Conservation (phyloP, 2,329 filamentous ascomycete genomes). For the Curvularia sp. region DNA sequence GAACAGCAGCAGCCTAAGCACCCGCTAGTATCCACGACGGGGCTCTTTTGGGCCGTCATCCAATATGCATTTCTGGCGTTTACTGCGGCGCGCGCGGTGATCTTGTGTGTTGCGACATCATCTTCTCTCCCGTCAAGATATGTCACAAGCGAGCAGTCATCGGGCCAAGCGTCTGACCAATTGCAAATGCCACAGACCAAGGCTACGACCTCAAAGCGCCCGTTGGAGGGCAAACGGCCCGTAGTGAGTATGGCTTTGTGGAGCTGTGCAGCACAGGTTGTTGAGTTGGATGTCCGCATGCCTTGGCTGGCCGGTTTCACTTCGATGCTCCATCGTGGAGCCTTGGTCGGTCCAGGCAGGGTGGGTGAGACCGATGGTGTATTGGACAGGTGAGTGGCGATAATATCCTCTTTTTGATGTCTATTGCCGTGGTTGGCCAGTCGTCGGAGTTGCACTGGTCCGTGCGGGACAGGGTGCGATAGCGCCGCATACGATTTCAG, state of each 20-base stretch:
- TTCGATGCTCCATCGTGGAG: constrained; percentile 77
- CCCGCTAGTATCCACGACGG: constrained; percentile 30
- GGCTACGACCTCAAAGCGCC: constrained; percentile 45
- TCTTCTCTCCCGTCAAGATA: constrained; percentile 69
- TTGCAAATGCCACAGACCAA: constrained; percentile 37
- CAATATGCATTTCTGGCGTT: constrained; percentile 61
- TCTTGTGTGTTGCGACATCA: constrained; percentile 70
- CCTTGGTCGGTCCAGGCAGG: constrained; percentile 75
- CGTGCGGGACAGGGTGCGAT: constrained; percentile 45
- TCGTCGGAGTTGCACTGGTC: constrained; percentile 28
- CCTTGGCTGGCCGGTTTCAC: constrained; percentile 84
- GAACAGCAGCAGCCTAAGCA: constrained; percentile 27
- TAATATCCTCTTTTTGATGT: constrained; percentile 38
- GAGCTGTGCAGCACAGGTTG: constrained; percentile 73
- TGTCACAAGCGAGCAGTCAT: constrained; percentile 41
- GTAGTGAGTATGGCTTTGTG: constrained; percentile 80
- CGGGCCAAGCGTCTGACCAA: constrained; percentile 42
- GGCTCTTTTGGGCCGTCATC: constrained; percentile 64
- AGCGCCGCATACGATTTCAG: constrained; percentile 62
- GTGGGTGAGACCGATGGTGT: constrained; percentile 77
- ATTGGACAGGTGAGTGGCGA: constrained; percentile 84
- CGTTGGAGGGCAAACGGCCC: constrained; percentile 60
- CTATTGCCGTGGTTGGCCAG: constrained; percentile 45
- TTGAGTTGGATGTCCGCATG: constrained; percentile 81
- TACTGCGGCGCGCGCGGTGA: constrained; percentile 70